Evolutionary conservation across 345 rosid genomes (phyloP).

Genomic region (Diplotaxis tenuifolia): DNA sequence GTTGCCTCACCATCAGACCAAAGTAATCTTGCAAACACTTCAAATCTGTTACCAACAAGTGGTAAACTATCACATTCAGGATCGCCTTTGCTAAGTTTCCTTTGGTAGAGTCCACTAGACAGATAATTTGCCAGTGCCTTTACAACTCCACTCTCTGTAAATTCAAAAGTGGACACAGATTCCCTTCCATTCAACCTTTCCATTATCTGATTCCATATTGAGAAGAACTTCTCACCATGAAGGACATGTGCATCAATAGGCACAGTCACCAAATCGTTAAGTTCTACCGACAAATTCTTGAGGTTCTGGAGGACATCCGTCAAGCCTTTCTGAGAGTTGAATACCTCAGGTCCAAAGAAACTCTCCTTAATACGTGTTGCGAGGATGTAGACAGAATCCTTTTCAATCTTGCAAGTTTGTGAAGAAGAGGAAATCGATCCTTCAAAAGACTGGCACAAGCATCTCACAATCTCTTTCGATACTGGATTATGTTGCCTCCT

Average conservation of each 20-base stretch:
- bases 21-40: conserved; percentile 59
- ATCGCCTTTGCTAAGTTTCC: conserved; percentile 38
- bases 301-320: conserved; percentile 84
- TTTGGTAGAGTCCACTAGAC: conserved; percentile 56
- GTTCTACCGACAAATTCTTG: conserved; percentile 53
- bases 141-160: conserved; percentile 83
- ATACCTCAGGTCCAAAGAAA: conserved; percentile 59
- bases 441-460: conserved; percentile 81
- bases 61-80: conserved; percentile 31
- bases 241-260: conserved; percentile 34
- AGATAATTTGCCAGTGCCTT: conserved; percentile 66
- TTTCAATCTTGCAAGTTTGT: conserved; percentile 65
- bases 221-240: conserved; percentile 52
- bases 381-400: conserved; percentile 59
- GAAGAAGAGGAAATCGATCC: conserved; percentile 39
- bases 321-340: conserved; percentile 61
- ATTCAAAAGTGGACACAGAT: conserved; percentile 87
- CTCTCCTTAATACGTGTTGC: conserved; percentile 61
- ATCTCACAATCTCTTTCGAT: conserved; percentile 51
- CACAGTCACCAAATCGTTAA: conserved; percentile 49
- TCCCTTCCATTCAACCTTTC: conserved; percentile 71
- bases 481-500: conserved; percentile 40
- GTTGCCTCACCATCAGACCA: conserved; percentile 54
- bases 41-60: conserved; percentile 62
- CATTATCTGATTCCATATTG: conserved; percentile 51